Evolutionary conservation across 495 filamentous ascomycete species (phyloP).

Genomic region (Astrothelium macrocarpum): DNA sequence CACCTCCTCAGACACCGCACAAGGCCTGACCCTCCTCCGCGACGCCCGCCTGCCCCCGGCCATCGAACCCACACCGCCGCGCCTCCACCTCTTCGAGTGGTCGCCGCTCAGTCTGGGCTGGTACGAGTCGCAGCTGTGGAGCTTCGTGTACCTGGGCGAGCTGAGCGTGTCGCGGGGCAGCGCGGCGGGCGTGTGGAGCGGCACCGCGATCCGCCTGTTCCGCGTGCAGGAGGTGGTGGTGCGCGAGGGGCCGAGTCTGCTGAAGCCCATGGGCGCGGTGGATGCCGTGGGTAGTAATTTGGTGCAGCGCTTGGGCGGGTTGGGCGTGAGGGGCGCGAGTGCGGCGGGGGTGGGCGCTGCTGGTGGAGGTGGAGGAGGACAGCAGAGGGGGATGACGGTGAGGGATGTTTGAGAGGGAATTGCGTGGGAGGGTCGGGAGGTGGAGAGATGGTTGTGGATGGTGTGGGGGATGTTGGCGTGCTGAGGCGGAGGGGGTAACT

Average conservation of each 20-base stretch:
- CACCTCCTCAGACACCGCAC: conserved; percentile 28
- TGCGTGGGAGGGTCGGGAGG: background rate
- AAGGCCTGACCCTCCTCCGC: conserved; percentile 8
- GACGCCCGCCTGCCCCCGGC: background rate
- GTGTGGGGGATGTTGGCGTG: background rate
- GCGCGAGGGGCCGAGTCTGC: conserved; percentile 62
- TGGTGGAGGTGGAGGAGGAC: conserved; percentile 9
- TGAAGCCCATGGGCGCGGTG: conserved; percentile 80
- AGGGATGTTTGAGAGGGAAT: conserved; percentile 9
- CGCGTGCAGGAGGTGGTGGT: conserved; percentile 75
- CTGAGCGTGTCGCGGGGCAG: conserved; percentile 81
- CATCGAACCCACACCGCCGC: background rate
- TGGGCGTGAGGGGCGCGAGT: conserved; percentile 43
- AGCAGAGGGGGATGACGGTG: conserved; percentile 6
- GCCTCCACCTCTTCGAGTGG: conserved; percentile 82
- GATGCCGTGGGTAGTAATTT: conserved; percentile 92
- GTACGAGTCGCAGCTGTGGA: conserved; percentile 93
- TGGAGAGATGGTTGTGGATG: background rate
- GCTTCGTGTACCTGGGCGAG: conserved; percentile 86
- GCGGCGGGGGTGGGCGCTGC: background rate
- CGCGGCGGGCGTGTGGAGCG: conserved; percentile 84
- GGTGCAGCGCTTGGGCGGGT: conserved; percentile 73
- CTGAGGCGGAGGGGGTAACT: background rate
- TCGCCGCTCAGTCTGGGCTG: conserved; percentile 84
- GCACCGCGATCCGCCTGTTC: conserved; percentile 79